Evolutionary conservation across 2,329 filamentous ascomycete genomes (phyloP), one percentile per base, ranked within the genome.

Genomic region (Xylaria sp.): DNA sequence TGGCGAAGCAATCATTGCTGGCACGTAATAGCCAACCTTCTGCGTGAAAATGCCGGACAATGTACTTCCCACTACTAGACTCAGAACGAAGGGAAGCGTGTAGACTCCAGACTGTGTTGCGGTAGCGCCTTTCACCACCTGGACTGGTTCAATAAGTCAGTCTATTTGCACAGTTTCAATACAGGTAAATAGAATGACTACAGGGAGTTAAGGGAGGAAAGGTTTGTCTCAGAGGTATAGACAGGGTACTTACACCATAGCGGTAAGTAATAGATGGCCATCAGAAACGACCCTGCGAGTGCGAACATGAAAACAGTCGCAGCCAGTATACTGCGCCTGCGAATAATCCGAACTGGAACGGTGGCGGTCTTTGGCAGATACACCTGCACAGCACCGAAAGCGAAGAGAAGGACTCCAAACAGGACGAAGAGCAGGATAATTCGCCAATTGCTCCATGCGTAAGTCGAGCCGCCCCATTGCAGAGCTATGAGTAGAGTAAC

Each of bases 401-500:
- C 78, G 35, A 80, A 60, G 11, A 79, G 76, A 2, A 81, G 76
- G 15, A 82, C 68, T 0, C 70, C 82, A 61, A 84, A 86, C 9
- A 86, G 66, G 45, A 80, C 76, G 8, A 88, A 78, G n/a, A 88
- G 76, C 7, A 82, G 67, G 51, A 87, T 81, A 57, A 87, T 80
- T 45, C 82, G 80, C 76, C 81, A 82, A 65, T 77, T 79, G 40
- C 72, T 75, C 86, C 85, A 88, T 0, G 77, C 64, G 67, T 86
- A 75, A 3, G 65, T 69, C 12, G 73, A 75, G 3, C 86, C 86
- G 54, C 85, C 86, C 87, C 86, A 89, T 69, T 89, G 84, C 35
- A 90, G 77, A 1, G 87, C 87, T 4, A 90, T 77, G 2, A 90
- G 75, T 38, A 89, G 82, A 64, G 81, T 86, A 14, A 88, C 78